Evolutionary conservation across 2,329 filamentous ascomycete species (phyloP).

Genomic region (Neopestalotiopsis sp.): DNA sequence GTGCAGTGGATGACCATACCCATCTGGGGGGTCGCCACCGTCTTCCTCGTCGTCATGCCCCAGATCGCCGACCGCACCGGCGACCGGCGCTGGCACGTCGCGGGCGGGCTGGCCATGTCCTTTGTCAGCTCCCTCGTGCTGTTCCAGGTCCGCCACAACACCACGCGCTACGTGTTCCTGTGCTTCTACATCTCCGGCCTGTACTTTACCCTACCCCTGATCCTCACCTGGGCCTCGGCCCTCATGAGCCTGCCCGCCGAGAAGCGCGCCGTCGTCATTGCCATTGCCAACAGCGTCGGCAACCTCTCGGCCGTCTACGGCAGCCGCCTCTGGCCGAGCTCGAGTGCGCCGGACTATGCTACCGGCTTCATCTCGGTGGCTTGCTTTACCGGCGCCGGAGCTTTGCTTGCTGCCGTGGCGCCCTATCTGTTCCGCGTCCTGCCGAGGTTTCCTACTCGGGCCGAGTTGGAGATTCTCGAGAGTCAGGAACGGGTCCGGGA

Average conservation of each 20-base stretch:
- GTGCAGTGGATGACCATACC: conserved; percentile 3
- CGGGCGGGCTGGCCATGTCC: neutral
- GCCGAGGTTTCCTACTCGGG: neutral
- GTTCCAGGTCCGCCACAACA: neutral
- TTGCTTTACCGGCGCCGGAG: neutral
- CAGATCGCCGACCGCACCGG: neutral
- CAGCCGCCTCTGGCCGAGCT: neutral
- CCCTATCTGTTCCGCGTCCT: neutral
- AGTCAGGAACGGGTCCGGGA: neutral
- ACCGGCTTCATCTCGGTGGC: neutral
- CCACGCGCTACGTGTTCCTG: neutral
- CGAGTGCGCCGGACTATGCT: neutral
- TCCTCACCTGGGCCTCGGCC: neutral
- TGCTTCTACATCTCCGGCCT: neutral
- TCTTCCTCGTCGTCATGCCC: neutral
- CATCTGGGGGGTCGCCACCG: neutral
- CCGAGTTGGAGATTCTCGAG: neutral
- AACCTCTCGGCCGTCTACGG: neutral
- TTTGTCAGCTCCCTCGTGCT: neutral
- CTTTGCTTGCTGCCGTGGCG: neutral
- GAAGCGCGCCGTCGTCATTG: neutral
- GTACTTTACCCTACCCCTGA: neutral
- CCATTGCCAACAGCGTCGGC: neutral
- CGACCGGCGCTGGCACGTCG: neutral
- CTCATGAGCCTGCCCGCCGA: neutral